These are phyloP conservation scores for Talaromyces sp. DNA, from an alignment of 2,329 filamentous ascomycete species.

Conservation along the genomic window DNA sequence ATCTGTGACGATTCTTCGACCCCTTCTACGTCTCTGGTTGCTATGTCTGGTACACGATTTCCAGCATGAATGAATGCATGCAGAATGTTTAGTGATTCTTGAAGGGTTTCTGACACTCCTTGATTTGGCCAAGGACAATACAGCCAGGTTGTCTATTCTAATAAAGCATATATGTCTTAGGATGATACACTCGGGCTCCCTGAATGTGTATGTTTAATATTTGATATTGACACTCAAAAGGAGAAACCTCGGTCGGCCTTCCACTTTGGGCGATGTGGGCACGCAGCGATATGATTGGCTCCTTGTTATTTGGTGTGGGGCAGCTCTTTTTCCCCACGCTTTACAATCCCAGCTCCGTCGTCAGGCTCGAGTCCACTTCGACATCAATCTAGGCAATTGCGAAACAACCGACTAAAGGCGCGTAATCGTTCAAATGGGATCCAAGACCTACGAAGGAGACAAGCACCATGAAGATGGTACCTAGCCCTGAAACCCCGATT, in stretches of 20 bases:
- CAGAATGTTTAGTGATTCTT: not conserved
- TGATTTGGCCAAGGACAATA: not conserved
- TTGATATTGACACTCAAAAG: no score
- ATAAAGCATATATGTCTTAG: not conserved
- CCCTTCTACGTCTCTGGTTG: not conserved
- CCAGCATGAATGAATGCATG: not conserved
- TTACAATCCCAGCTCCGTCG: no score
- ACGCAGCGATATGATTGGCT: not conserved
- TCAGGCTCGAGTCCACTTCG: no score
- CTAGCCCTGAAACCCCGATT: not conserved
- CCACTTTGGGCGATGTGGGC: not conserved
- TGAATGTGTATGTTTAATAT: not conserved
- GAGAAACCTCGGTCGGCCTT: not conserved
- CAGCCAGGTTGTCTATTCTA: not conserved
- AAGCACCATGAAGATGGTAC: slow-evolving; percentile 9
- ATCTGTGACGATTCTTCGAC: not conserved
- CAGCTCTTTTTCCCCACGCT: not conserved
- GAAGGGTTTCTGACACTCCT: not conserved
- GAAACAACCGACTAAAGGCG: not conserved
- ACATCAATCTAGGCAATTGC: not conserved
- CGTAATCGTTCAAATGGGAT: slow-evolving; percentile 5
- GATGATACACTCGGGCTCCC: no score
- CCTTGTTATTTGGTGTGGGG: not conserved
- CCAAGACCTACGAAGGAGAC: slow-evolving; percentile 9
- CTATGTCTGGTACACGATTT: not conserved